These are phyloP conservation scores for Nosema muscidifuracis DNA, from an alignment of 371 early-diverging fungal species.

Conservation along the genomic window DNA sequence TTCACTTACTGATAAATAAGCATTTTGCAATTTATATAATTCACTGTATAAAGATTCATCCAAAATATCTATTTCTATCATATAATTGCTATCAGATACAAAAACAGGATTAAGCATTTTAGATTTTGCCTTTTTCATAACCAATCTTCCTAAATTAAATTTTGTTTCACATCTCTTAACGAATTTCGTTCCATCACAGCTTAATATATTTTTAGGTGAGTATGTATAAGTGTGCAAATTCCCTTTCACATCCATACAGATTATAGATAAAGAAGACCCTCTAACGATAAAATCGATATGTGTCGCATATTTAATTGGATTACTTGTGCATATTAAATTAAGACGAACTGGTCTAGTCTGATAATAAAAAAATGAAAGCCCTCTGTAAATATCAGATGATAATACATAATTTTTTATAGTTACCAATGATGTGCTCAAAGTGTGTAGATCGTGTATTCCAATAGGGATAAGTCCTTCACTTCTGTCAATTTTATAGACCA, in stretches of 20 bases:
- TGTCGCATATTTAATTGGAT: conserved; percentile 19
- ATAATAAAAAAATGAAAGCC: conserved; percentile 58
- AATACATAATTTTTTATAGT: conserved; percentile 59
- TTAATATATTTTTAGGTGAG: conserved; percentile 54
- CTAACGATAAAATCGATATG: conserved; percentile 12
- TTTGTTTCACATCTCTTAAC: conserved; percentile 50
- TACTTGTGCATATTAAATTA: conserved; percentile 51
- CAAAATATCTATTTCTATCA: background rate
- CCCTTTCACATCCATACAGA: conserved; percentile 19
- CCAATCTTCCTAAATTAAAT: conserved; percentile 20
- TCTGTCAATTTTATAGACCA: conserved; percentile 61
- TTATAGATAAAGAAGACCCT: conserved; percentile 1
- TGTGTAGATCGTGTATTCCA: conserved; percentile 61
- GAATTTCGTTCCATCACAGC: conserved; percentile 51
- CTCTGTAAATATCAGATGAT: conserved; percentile 59
- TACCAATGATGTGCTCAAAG: conserved; percentile 48
- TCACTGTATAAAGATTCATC: background rate
- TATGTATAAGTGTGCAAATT: conserved; percentile 52
- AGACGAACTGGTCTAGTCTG: conserved; percentile 60
- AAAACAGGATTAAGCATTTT: background rate
- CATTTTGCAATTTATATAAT: background rate
- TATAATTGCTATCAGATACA: conserved; percentile 3
- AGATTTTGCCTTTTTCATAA: background rate
- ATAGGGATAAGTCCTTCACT: conserved; percentile 48
- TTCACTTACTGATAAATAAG: background rate